Evolutionary conservation across 441 rosid species (phyloP), one percentile per base, ranked within the genome.

Genomic region (Euphorbia celastroides): DNA sequence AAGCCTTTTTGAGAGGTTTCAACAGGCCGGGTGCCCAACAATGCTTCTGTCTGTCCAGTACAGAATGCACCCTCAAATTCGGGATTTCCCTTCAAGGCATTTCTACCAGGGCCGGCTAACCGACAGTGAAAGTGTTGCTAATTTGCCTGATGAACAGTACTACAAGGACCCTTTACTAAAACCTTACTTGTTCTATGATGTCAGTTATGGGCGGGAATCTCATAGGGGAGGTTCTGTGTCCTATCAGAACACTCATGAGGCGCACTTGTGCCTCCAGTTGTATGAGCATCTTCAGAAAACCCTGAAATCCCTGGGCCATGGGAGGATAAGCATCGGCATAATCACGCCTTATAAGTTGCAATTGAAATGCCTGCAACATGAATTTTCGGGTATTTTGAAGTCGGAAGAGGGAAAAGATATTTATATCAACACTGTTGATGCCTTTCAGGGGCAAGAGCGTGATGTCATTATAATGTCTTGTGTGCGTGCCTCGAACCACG

Each of bases 381-480:
- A 95, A 76, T 95, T 95, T 70, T 87, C 89, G 28, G 80, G 83
- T 65, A 83, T 88, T 71, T 76, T 95, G 78, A 84, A 80, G 69
- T 85, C 91, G 41, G 99, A 95, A 70, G 99, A 92, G 65, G 85
- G 97, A 79, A 92, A 90, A 72, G 99, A 95, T 77, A 69, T 95
- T 12, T 95, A 95, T 75, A 95, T 95, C 44, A 95, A 95, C 70
- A 95, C 99, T 13, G 98, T 95, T 17, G 99, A 95, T 73, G 99
- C 99, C 63, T 95, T 95, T 86, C 99, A 95, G 79, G 99, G 99
- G 44, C 99, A 95, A 82, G 99, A 95, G 71, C 99, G 99, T 63
- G 99, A 95, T 81, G 95, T 92, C 60, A 92, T 95, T 69, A 95
- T 95, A 70, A 95, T 95, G 99, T 95, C 99, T 10, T 95, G 99